Conservation (phyloP, 2,329 filamentous ascomycete genomes). For the Akanthomyces lecanii region DNA sequence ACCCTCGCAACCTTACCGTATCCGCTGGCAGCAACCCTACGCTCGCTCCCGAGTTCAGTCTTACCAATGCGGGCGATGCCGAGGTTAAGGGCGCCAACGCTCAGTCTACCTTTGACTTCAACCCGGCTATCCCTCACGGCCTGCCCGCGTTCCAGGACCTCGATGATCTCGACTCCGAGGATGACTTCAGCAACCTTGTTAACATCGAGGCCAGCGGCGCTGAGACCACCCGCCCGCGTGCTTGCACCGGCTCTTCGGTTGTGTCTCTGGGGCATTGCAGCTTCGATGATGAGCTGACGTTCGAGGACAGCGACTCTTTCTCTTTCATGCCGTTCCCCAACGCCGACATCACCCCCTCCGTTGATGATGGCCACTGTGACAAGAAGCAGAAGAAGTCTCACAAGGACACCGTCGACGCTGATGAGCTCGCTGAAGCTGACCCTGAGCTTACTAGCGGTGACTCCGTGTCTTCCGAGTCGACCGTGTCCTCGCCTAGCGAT, state of each 20-base stretch:
- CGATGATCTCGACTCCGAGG: slow-evolving; percentile 86
- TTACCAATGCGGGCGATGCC: slow-evolving; percentile 61
- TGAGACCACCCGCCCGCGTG: slow-evolving; percentile 66
- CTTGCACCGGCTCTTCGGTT: slow-evolving; percentile 63
- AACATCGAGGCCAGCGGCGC: slow-evolving; percentile 51
- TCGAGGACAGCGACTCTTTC: slow-evolving; percentile 66
- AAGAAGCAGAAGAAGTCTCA: slow-evolving; percentile 54
- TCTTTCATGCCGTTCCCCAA: slow-evolving; percentile 59
- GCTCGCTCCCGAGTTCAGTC: slow-evolving; percentile 58
- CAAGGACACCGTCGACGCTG: slow-evolving; percentile 40
- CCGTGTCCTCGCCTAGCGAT: slow-evolving; percentile 40
- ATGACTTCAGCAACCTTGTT: slow-evolving; percentile 76
- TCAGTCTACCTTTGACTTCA: slow-evolving; percentile 48
- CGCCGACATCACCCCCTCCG: slow-evolving; percentile 42
- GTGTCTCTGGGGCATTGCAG: slow-evolving; percentile 69
- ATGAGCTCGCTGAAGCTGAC: slow-evolving; percentile 34
- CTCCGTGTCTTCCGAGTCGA: slow-evolving; percentile 36
- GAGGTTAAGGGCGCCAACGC: slow-evolving; percentile 50
- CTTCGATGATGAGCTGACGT: slow-evolving; percentile 71
- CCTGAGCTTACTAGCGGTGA: slow-evolving; percentile 32
- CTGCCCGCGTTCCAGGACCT: slow-evolving; percentile 78
- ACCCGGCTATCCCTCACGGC: slow-evolving; percentile 44
- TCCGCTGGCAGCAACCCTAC: slow-evolving; percentile 45
- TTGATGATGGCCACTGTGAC: slow-evolving; percentile 47
- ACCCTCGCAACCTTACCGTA: slow-evolving; percentile 84